Conservation (phyloP, 352 stramenopile species). For the Plasmopara viticola region DNA sequence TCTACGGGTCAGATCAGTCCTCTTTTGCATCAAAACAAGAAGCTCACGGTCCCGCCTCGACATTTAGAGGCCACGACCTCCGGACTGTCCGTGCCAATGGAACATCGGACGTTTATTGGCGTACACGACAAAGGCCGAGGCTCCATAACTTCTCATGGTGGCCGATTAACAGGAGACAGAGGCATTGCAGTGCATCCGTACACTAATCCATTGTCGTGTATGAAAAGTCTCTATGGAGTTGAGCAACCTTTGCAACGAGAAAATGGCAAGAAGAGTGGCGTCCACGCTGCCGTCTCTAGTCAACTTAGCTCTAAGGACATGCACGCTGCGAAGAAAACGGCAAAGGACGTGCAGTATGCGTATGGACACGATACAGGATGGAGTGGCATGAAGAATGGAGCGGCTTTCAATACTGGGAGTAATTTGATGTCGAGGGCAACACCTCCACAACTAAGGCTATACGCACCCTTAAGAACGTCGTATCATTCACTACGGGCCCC, state of each 20-base stretch:
- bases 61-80: slow-evolving; percentile 26
- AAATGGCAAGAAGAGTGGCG: slow-evolving; percentile 9
- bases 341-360: slow-evolving; percentile 10
- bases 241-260: slow-evolving; percentile 21
- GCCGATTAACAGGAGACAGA: slow-evolving; percentile 10
- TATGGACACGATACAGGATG: slow-evolving; percentile 14
- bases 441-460: slow-evolving; percentile 20
- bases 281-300: slow-evolving; percentile 6
- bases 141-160: slow-evolving; percentile 60
- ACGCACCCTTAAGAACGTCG: slow-evolving; percentile 36
- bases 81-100: slow-evolving; percentile 18
- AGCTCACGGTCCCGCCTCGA: slow-evolving; percentile 23
- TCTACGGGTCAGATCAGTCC: slow-evolving; percentile 10
- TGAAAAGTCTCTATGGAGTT: slow-evolving; percentile 35
- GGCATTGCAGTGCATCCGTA: slow-evolving; percentile 26
- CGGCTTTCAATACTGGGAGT: slow-evolving; percentile 1
- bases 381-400: slow-evolving; percentile 19
- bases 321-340: slow-evolving; percentile 46
- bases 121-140: slow-evolving; percentile 28
- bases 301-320: slow-evolving; percentile 41
- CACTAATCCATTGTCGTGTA: slow-evolving; percentile 30
- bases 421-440: slow-evolving; percentile 16
- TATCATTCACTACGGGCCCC: slow-evolving; percentile 30
- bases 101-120: slow-evolving; percentile 38
- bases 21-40: slow-evolving; percentile 27